Base-by-base conservation (phyloP, 495 filamentous ascomycete genomes). In the Parmelia sp. region DNA sequence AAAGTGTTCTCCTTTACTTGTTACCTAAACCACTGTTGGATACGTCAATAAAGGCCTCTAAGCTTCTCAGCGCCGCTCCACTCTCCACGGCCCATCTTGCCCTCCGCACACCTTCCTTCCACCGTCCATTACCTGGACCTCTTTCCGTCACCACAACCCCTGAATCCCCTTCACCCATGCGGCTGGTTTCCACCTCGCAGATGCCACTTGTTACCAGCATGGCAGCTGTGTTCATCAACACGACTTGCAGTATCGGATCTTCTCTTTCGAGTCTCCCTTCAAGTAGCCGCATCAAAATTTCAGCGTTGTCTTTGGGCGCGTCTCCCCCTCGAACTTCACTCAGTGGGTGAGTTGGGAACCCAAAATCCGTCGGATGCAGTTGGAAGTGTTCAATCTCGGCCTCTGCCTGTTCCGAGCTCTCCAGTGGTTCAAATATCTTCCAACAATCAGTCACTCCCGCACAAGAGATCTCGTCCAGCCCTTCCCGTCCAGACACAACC, bases 391-490 rank as follows among this genome's bases (percentile, higher is more conserved):
- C 85, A 19, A 92, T 76, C 39, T 82, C 82, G 31, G 87, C 74
- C 56, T 72, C 73, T 25, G 68, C 70, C n/a, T 72, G 64, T 9
- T 68, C 68, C 1, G 27, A 33, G 29, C 29, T 10, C 51, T 33
- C 29, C 51, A 55, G 5, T 68, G 60, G 8, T 70, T 67, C n/a
- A 70, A 57, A 27, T 63, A 97, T 74, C 71, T 82, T 83, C 92
- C 94, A 97, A 82, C 92, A 97, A 67, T 90, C 84, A 21, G 92
- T 96, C 40, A 76, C 74, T 0, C 92, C 91, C 4, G 92, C 94
- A 69, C 90, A 95, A 66, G 87, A 91, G 62, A 99, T 86, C 76
- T 99, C 94, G 73, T 99, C 94, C 58, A 99, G 84, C 60, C 97
- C 90, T 75, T 97, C 94, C 65, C 88, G 87, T 37, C 95, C 94